These are phyloP conservation scores for Talaromyces stipitatus DNA, from an alignment of 495 filamentous ascomycete species.

Conservation along the genomic window DNA sequence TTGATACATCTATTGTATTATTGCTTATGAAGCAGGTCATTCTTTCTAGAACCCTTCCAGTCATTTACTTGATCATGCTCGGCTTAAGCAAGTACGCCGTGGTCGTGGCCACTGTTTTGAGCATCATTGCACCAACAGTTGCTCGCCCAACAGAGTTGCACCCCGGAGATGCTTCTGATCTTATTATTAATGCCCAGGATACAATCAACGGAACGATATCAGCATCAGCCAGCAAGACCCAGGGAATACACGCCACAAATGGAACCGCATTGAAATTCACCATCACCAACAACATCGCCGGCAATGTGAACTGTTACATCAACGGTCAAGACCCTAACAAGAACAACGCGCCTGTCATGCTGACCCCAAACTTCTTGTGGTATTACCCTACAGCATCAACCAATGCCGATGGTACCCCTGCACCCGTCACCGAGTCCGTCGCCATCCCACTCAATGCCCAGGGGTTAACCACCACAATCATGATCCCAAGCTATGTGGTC, in stretches of 20 bases:
- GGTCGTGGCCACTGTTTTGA: neutral
- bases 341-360: slow-evolving; percentile 19
- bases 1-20: neutral
- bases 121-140: neutral
- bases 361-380: slow-evolving; percentile 25
- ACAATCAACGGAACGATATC: slow-evolving; percentile 7
- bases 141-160: slow-evolving; percentile 5
- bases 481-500: slow-evolving; percentile 27
- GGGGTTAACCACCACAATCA: slow-evolving; percentile 28
- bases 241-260: neutral
- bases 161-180: slow-evolving; percentile 2
- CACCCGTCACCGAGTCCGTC: slow-evolving; percentile 18
- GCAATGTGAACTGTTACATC: slow-evolving; percentile 29
- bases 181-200: slow-evolving; percentile 5
- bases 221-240: neutral
- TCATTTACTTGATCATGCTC: neutral
- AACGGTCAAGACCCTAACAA: slow-evolving; percentile 22
- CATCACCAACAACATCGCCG: slow-evolving; percentile 33
- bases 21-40: neutral
- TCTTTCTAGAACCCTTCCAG: neutral
- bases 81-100: neutral
- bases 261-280: slow-evolving; percentile 8
- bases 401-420: slow-evolving; percentile 13
- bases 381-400: slow-evolving; percentile 22
- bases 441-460: slow-evolving; percentile 19